Conservation (phyloP, 805 yeast species). For the Zygosaccharomyces bailii region DNA sequence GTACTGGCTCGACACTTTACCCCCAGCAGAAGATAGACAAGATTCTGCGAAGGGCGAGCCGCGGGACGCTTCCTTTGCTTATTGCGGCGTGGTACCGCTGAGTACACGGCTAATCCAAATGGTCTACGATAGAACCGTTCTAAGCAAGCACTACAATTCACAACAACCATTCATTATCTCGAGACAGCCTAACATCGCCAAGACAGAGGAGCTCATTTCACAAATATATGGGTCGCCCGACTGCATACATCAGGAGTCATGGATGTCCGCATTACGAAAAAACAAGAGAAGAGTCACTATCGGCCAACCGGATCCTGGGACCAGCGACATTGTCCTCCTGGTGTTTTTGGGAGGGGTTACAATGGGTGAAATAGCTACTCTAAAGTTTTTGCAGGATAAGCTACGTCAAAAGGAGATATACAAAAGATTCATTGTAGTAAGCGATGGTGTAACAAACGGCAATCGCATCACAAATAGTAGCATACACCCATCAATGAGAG, state of each 20-base stretch:
- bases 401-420: slow-evolving; percentile 35
- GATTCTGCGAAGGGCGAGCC: slow-evolving; percentile 21
- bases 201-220: slow-evolving; percentile 25
- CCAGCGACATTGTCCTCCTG: slow-evolving; percentile 39
- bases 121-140: slow-evolving; percentile 54
- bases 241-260: slow-evolving; percentile 18
- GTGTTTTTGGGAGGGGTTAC: slow-evolving; percentile 83
- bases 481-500: slow-evolving; percentile 1
- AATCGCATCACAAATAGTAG: slow-evolving; percentile 9
- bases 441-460: slow-evolving; percentile 43
- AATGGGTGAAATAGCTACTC: slow-evolving; percentile 73
- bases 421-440: slow-evolving; percentile 43
- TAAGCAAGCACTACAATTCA: slow-evolving; percentile 37
- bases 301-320: slow-evolving; percentile 8
- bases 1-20: slow-evolving; percentile 27
- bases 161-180: slow-evolving; percentile 36
- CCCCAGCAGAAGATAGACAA: slow-evolving; percentile 21
- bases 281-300: slow-evolving; percentile 14
- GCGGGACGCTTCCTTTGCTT: slow-evolving; percentile 48
- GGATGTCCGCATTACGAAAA: slow-evolving; percentile 23
- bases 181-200: slow-evolving; percentile 24
- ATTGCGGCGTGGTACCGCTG: slow-evolving; percentile 82
- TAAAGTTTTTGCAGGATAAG: slow-evolving; percentile 55
- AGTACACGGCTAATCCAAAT: slow-evolving; percentile 65
- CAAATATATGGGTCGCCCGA: slow-evolving; percentile 27